Percentiles rank a stretch among this genome's conserved stretches.
phyloP scores from a whole-genome alignment of 352 stramenopile genomes.

The Globisporangium radiosum region DNA sequence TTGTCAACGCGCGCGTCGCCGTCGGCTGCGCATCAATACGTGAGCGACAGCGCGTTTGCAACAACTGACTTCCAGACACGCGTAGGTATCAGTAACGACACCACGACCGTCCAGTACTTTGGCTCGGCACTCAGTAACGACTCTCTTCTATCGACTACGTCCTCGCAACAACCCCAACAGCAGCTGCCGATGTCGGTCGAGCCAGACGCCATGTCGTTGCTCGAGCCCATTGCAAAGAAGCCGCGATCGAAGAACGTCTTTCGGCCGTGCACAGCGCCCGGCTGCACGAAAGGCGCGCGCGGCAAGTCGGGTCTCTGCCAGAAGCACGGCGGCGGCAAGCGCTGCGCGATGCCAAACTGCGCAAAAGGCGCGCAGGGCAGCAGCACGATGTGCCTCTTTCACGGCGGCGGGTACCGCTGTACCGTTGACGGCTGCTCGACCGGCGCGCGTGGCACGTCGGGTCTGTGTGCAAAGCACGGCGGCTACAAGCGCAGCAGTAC shows the following conservation, averaged over 20 bases:
- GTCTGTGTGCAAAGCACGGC: constrained; percentile 72
- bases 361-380: constrained; percentile 79
- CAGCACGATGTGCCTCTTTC: constrained; percentile 70
- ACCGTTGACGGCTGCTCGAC: constrained; percentile 66
- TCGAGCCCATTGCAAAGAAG: constrained; percentile 47
- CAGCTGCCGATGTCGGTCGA: not conserved
- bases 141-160: not conserved
- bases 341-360: constrained; percentile 50
- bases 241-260: constrained; percentile 69
- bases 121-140: not conserved
- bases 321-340: constrained; percentile 81
- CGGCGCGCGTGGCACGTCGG: constrained; percentile 63
- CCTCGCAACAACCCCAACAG: not conserved
- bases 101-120: not conserved
- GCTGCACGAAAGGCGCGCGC: constrained; percentile 71
- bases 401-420: constrained; percentile 82
- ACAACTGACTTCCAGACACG: no score
- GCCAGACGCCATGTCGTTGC: constrained; percentile 11
- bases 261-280: constrained; percentile 44
- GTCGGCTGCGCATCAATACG: constrained; percentile 8
- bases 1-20: constrained; percentile 11
- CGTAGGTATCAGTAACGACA: not conserved
- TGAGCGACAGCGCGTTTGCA: not conserved
- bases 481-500: constrained; percentile 64
- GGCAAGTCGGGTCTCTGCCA: constrained; percentile 81